Base-by-base conservation (phyloP, 495 filamentous ascomycete genomes). In the Staphylotrichum longicolle region DNA sequence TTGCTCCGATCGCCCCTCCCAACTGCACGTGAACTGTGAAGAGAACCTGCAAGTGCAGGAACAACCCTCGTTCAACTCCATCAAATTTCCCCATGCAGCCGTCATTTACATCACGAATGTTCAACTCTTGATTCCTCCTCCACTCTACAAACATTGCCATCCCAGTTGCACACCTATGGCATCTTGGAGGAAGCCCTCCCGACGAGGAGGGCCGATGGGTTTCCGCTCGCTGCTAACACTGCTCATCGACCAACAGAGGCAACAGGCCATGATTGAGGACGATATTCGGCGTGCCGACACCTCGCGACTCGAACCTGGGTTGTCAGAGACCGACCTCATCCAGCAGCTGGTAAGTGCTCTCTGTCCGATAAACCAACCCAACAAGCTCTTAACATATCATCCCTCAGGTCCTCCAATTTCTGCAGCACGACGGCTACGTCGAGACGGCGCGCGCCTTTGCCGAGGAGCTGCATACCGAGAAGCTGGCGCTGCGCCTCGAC, bases 351-450 rank as follows among this genome's bases (percentile, higher is more conserved):
- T 85, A 66, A 67, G 75, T 44, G 27, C 8, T 9, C 2, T 35
- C 45, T 20, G 5, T 27, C 20, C 20, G 20, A 27, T 1, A 27
- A 27, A 27, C 20, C 20, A 27, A 27, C 20, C 20, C 20, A 27
- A 27, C 20, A 27, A 27, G 20, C 20, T 27, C 20, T 27, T 27
- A 27, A 27, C 20, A 27, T 27, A 27, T 1, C 20, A 27, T 27
- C 20, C 20, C 20, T 27, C 73, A 93, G 61, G 87, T 95, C 15
- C 82, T 91, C 10, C 93, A 97, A 73, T 96, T 93, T 66, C 80
- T 99, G 7, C 89, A 91, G 42, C 94, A 97, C 68, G 95, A 98
- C 70, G 95, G 94, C 58, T 98, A 96, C 64, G 86, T 97, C n/a
- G 93, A 96, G 60, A 96, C 94, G 7, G 91, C 93, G 14, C 84